Conservation (phyloP, 1,139 yeast genomes). For the Pichia cactophila region DNA sequence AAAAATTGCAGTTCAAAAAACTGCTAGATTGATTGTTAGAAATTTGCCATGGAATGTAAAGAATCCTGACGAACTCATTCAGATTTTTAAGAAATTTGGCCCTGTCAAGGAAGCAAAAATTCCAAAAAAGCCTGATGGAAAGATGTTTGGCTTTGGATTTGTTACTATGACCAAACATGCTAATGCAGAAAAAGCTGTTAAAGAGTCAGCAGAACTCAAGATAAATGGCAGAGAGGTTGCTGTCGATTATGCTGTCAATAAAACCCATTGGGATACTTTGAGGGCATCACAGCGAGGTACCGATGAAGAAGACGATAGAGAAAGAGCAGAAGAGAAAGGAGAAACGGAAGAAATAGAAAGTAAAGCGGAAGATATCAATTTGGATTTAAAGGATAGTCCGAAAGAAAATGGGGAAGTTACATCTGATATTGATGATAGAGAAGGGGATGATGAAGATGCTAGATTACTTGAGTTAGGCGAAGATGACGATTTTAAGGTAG, state of each 20-base stretch:
- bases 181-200: slow-evolving; percentile 77
- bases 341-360: slow-evolving; percentile 21
- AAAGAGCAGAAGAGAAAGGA: slow-evolving; percentile 24
- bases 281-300: slow-evolving; percentile 38
- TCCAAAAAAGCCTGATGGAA: slow-evolving; percentile 83
- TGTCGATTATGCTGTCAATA: slow-evolving; percentile 89
- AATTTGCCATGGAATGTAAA: slow-evolving; percentile 96
- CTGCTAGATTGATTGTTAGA: slow-evolving; percentile 76
- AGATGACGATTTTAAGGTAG: slow-evolving; percentile 22
- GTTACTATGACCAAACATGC: slow-evolving; percentile 78
- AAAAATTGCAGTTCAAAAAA: slow-evolving; percentile 21
- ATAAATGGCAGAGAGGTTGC: slow-evolving; percentile 90
- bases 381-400: slow-evolving; percentile 8
- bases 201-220: slow-evolving; percentile 62
- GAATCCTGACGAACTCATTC: slow-evolving; percentile 62
- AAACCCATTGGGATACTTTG: slow-evolving; percentile 62
- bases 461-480: slow-evolving; percentile 18
- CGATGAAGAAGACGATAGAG: slow-evolving; percentile 31
- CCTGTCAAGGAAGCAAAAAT: slow-evolving; percentile 84
- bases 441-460: slow-evolving; percentile 28
- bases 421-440: slow-evolving; percentile 23
- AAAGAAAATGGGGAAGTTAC: slow-evolving; percentile 25
- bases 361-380: slow-evolving; percentile 19
- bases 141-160: slow-evolving; percentile 92
- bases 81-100: slow-evolving; percentile 70